These are phyloP conservation scores for Beverwykella pulmonaria DNA, from an alignment of 495 filamentous ascomycete genomes.

Conservation along the genomic window DNA sequence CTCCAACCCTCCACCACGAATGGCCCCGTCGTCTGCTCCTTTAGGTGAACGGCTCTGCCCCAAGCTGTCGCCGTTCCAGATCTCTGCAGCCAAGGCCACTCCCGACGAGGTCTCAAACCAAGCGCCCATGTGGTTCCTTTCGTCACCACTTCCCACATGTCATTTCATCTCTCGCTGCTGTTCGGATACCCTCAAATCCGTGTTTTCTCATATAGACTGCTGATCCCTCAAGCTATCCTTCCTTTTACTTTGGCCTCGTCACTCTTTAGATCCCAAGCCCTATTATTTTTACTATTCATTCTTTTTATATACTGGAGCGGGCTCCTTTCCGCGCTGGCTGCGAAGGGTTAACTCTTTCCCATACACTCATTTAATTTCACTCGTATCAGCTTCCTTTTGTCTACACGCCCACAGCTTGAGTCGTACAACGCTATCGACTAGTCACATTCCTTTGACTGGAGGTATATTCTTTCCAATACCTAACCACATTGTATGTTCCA, in stretches of 20 bases:
- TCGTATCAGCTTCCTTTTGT: constrained; percentile 30
- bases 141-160: constrained; percentile 35
- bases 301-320: constrained; percentile 36
- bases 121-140: constrained; percentile 36
- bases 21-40: constrained; percentile 24
- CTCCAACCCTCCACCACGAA: constrained; percentile 17
- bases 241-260: constrained; percentile 42
- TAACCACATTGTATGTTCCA: constrained; percentile 30
- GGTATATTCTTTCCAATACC: constrained; percentile 14
- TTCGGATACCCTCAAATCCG: constrained; percentile 32
- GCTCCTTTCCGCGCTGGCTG: constrained; percentile 40
- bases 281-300: constrained; percentile 33
- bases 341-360: constrained; percentile 34
- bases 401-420: constrained; percentile 17
- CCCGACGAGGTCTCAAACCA: constrained; percentile 40
- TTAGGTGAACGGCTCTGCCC: constrained; percentile 39
- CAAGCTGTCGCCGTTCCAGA: constrained; percentile 42
- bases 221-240: constrained; percentile 32
- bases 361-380: constrained; percentile 37
- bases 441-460: constrained; percentile 37
- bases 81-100: constrained; percentile 41
- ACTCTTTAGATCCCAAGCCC: constrained; percentile 38
- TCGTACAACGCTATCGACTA: constrained; percentile 37
- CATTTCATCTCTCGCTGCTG: constrained; percentile 32
- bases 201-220: constrained; percentile 36